These are phyloP conservation scores for Metarhizium robertsii DNA, from an alignment of 2,329 filamentous ascomycete species.

Conservation along the genomic window DNA sequence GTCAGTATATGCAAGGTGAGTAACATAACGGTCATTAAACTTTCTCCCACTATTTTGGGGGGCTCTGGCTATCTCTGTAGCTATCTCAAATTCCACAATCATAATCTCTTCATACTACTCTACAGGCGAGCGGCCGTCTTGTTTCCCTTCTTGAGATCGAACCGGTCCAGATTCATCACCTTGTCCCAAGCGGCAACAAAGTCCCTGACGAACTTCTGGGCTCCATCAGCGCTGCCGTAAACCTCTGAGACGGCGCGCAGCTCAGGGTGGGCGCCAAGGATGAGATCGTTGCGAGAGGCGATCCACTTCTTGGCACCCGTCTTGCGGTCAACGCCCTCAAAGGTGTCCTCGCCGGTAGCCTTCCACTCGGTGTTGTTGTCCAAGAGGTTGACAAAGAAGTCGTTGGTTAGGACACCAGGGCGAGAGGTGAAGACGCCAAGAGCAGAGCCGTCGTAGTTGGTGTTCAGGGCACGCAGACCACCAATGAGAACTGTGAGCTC, in stretches of 20 bases:
- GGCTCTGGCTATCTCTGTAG: too few relatives aligned
- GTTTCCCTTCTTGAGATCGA: constrained; percentile 37
- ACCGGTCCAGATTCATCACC: constrained; percentile 66
- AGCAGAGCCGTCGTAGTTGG: constrained; percentile 62
- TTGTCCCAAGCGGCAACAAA: constrained; percentile 65
- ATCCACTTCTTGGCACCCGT: constrained; percentile 59
- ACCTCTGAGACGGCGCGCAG: constrained; percentile 62
- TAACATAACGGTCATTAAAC: not conserved
- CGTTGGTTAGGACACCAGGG: constrained; percentile 63
- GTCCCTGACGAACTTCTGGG: constrained; percentile 59
- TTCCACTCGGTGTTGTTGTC: constrained; percentile 56
- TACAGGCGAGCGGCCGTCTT: constrained; percentile 10
- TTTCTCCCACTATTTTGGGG: not conserved
- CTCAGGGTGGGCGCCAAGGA: constrained; percentile 68
- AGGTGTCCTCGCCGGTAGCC: constrained; percentile 42
- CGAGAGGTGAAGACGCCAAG: constrained; percentile 59
- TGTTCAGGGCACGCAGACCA: constrained; percentile 59
- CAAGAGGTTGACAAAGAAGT: constrained; percentile 75
- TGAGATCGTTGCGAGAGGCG: constrained; percentile 57
- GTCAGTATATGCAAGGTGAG: too few relatives aligned
- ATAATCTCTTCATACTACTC: not conserved
- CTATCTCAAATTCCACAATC: not conserved
- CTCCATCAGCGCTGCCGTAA: constrained; percentile 51
- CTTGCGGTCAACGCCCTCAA: constrained; percentile 56
- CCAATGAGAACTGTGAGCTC: constrained; percentile 64